phyloP scores from a whole-genome alignment of 345 rosid genomes.

The Syzygium aqueum region DNA sequence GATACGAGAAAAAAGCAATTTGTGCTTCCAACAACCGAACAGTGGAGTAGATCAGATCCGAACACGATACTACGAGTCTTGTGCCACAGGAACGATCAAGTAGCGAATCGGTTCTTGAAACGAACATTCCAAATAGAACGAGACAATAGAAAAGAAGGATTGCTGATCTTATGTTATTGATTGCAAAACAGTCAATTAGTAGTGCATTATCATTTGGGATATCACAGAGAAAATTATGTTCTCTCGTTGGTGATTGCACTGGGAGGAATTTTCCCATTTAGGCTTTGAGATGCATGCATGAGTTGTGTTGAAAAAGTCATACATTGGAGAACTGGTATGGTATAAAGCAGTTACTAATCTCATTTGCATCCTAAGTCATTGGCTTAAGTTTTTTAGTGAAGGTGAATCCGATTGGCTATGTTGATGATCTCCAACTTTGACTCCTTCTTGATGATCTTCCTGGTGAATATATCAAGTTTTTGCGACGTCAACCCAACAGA shows the following conservation, averaged over 20 bases:
- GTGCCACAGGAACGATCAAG: slow-evolving; percentile 69
- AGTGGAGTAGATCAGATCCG: slow-evolving; percentile 78
- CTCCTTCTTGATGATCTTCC: neutral
- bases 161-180: neutral
- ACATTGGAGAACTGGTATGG: neutral
- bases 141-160: slow-evolving; percentile 24
- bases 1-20: slow-evolving; percentile 52
- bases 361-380: neutral
- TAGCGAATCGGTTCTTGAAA: slow-evolving; percentile 58
- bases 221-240: neutral
- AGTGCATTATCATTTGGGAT: neutral
- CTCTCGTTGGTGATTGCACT: neutral
- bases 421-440: neutral
- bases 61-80: slow-evolving; percentile 70
- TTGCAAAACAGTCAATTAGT: neutral
- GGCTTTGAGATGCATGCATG: neutral
- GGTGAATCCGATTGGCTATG: neutral
- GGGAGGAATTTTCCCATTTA: neutral
- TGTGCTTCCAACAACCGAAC: slow-evolving; percentile 74
- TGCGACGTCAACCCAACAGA: neutral
- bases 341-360: too few species aligned
- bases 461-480: neutral
- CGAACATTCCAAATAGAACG: slow-evolving; percentile 65
- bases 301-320: neutral
- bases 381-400: neutral